A percentile compares a stretch with the other conserved stretches of the same genome.
Conservation (phyloP, 2,329 filamentous ascomycete genomes). For the Neofusicoccum cordaticola region DNA sequence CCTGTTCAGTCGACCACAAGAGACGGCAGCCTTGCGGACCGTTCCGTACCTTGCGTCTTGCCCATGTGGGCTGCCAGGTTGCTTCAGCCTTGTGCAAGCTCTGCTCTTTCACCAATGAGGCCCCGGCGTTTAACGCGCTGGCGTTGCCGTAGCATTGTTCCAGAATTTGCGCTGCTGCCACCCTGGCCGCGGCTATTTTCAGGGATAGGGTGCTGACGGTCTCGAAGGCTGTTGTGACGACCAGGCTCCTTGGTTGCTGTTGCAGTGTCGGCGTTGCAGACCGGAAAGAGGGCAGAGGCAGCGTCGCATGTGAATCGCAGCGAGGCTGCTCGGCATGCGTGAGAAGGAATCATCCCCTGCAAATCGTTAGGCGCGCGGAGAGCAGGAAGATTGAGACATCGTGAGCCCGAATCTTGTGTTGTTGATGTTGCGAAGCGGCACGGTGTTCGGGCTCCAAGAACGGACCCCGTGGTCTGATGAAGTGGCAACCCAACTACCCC, state of each 20-base stretch:
- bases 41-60: conserved; percentile 9
- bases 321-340: neutral
- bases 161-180: neutral
- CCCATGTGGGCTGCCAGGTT: neutral
- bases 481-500: neutral
- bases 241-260: neutral
- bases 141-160: neutral
- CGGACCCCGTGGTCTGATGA: neutral
- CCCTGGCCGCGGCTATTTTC: neutral
- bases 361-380: neutral
- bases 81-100: neutral
- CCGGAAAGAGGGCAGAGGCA: neutral
- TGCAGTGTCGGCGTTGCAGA: neutral
- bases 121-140: neutral
- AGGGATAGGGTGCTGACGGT: neutral
- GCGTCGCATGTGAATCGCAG: neutral
- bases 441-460: neutral
- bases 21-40: neutral
- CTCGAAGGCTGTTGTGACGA: neutral
- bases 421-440: neutral
- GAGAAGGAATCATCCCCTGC: neutral
- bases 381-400: neutral
- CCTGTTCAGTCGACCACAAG: neutral
- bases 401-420: neutral
- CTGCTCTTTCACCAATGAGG: neutral